Percentiles rank a stretch among this genome's conserved stretches.
These are phyloP conservation scores for Pyrus pyrifolia DNA, from an alignment of 306 rosid genomes.

Conservation along the genomic window DNA sequence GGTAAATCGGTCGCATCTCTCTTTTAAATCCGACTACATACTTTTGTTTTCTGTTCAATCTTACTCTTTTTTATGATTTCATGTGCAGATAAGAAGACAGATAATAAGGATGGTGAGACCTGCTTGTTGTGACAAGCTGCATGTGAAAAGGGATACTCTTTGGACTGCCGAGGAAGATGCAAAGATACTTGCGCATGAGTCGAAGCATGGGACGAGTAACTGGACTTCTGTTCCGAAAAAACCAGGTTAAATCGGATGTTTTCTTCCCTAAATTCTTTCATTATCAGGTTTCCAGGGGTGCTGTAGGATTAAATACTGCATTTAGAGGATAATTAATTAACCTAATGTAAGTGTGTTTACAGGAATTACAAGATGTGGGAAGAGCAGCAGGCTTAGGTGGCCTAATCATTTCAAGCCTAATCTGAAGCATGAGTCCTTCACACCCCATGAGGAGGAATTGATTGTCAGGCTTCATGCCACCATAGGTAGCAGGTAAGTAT, in stretches of 20 bases:
- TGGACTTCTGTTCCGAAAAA: constrained; percentile 63
- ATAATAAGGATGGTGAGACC: constrained; percentile 50
- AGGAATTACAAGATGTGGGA: constrained; percentile 77
- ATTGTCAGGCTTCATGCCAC: constrained; percentile 88
- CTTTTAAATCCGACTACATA: neutral
- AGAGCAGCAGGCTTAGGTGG: constrained; percentile 71
- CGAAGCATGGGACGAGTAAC: constrained; percentile 50
- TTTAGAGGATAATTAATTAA: neutral
- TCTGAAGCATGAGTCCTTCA: constrained; percentile 60
- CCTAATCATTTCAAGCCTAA: constrained; percentile 45
- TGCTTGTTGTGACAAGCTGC: constrained; percentile 47
- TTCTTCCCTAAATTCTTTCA: neutral
- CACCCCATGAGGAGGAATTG: constrained; percentile 78
- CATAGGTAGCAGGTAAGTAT: constrained; percentile 82
- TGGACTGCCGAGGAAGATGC: no score
- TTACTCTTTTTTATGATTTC: neutral
- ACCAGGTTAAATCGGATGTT: constrained; percentile 36
- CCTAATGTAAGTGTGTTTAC: constrained; percentile 9
- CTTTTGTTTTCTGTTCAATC: neutral
- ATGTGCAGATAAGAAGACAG: constrained; percentile 8
- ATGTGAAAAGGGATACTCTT: neutral
- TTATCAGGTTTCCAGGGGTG: neutral
- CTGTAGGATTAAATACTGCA: neutral
- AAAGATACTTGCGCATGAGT: constrained; percentile 14
- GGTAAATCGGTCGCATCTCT: constrained; percentile 3